Conservation (phyloP, 164 flowering plant genomes). For the Magnolia officinalis region DNA sequence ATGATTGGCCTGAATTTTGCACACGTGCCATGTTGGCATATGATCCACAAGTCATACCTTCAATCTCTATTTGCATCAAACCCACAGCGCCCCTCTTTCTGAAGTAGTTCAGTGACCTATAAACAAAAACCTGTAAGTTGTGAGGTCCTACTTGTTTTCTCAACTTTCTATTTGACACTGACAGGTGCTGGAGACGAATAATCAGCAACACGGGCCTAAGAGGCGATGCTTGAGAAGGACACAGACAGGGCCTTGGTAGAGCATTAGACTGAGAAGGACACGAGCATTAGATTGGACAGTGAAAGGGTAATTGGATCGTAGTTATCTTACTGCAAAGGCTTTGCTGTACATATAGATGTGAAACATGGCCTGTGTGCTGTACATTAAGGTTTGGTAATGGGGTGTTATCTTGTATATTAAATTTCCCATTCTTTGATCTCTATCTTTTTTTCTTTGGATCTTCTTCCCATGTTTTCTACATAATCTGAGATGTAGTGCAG, state of each 20-base stretch:
- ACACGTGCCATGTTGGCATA: neutral
- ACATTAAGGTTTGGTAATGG: slow-evolving; percentile 4
- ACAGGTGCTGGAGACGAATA: slow-evolving; percentile 62
- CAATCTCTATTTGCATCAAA: neutral
- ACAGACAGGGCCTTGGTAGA: slow-evolving; percentile 69
- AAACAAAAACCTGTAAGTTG: neutral
- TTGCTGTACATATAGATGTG: slow-evolving; percentile 34
- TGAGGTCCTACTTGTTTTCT: no score
- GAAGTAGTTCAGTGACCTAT: neutral
- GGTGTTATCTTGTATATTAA: slow-evolving; percentile 10
- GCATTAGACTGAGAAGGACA: slow-evolving; percentile 1
- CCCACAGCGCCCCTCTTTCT: neutral
- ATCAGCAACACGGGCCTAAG: slow-evolving; percentile 38
- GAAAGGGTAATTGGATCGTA: neutral
- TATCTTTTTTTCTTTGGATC: neutral
- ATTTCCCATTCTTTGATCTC: slow-evolving; percentile 14
- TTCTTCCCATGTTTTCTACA: neutral
- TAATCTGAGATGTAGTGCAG: neutral
- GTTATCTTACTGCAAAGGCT: neutral
- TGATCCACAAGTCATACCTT: neutral
- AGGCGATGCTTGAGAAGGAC: slow-evolving; percentile 64
- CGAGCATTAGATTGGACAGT: neutral
- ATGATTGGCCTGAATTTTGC: no score
- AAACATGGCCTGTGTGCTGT: slow-evolving; percentile 7
- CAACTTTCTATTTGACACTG: neutral